These are phyloP conservation scores for Phaseolus lunatus DNA, from an alignment of 306 rosid genomes.

Conservation along the genomic window DNA sequence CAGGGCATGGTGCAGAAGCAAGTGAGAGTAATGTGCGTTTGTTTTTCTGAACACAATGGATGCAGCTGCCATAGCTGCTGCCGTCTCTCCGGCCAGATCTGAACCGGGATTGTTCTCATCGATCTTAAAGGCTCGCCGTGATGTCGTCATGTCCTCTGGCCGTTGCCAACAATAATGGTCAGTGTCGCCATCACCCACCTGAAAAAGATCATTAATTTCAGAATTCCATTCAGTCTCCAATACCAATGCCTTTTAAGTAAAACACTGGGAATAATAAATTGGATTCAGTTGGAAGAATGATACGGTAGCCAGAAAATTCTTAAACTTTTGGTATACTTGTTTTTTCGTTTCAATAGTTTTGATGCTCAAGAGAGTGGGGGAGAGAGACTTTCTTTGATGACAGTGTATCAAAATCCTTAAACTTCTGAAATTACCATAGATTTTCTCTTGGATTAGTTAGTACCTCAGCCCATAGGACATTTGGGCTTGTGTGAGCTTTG, in stretches of 20 bases:
- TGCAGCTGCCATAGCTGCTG: slow-evolving; percentile 97
- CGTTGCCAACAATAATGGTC: slow-evolving; percentile 99
- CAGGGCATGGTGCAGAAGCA: slow-evolving; percentile 86
- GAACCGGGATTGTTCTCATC: slow-evolving; percentile 87
- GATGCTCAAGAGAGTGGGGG: neutral
- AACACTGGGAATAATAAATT: neutral
- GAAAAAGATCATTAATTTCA: neutral
- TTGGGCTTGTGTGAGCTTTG: slow-evolving; percentile 92
- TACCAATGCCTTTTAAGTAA: neutral
- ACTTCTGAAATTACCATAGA: neutral
- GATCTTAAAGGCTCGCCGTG: slow-evolving; percentile 89
- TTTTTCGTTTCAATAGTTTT: neutral
- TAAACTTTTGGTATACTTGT: neutral
- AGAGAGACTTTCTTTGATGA: neutral
- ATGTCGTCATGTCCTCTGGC: slow-evolving; percentile 97
- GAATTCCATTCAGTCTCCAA: neutral
- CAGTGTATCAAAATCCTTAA: neutral
- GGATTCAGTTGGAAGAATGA: neutral
- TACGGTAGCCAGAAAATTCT: too few relatives aligned
- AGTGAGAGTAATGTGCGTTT: slow-evolving; percentile 87
- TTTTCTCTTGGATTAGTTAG: neutral
- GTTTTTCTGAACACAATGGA: slow-evolving; percentile 77
- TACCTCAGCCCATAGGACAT: slow-evolving; percentile 97
- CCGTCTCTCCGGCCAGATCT: slow-evolving; percentile 94
- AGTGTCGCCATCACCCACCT: slow-evolving; percentile 99